Evolutionary conservation across 2,329 filamentous ascomycete species (phyloP), one percentile per base, ranked within the genome.

Genomic region (Zymoseptoria ardabiliae): DNA sequence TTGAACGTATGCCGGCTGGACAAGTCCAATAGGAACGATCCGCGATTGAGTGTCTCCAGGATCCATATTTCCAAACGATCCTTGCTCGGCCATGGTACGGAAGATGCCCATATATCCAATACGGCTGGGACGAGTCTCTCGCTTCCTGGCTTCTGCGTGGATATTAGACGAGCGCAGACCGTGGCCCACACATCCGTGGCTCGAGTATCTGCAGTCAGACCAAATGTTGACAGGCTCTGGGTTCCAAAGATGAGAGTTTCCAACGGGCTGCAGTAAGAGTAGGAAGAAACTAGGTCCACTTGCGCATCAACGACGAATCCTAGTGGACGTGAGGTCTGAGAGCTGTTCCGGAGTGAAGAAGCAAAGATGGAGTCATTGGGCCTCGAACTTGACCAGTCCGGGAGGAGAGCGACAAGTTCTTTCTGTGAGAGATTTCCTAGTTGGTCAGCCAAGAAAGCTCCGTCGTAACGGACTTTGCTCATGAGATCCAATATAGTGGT

Each of bases 41-140:
- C 94, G 68, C 95, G 89, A 75, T 96, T 90, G 30, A 99, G 83
- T 61, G 95, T 90, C 72, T 94, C 90, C 89, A 96, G 94, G 11
- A 99, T 83, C 73, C 93, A 97, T 76, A 91, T 89, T 76, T 97
- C 92, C 80, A 99, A 86, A 64, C 91, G 94, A 66, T 87, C 85
- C 69, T 88, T 91, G 59, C 91, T 91, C 49, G 90, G 89, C 92
- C 93, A 97, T 73, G 92, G 87, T 63, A 90, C 86, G 82, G 92
- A 89, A 58, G 85, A 82, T 55, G 90, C 86, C 89, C 91, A 97
- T 58, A 90, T 86, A 73, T 94, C 92, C 55, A 99, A 81, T 35
- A 97, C 85, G 53, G 89, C 87, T 63, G 90, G 87, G 59, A 97
- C 81, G 58, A 97, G 88, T 58, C 89, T 86, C 71, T 94, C 89